Base-by-base conservation (phyloP, 495 filamentous ascomycete species). In the Penicillium parvum region DNA sequence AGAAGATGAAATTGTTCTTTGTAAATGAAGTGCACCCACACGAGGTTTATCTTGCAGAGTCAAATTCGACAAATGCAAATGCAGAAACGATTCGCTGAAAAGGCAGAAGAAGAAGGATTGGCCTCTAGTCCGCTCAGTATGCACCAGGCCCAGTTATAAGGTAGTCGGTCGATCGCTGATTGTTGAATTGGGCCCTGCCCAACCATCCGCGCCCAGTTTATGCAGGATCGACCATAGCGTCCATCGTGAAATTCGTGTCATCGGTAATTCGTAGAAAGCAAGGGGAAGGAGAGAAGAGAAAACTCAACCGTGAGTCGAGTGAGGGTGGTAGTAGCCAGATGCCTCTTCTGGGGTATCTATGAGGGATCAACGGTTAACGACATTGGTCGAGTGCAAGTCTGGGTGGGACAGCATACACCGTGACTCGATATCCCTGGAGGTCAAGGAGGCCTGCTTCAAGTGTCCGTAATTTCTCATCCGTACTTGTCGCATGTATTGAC, bases 401-500 rank as follows among this genome's bases (percentile, higher is more conserved):
- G 9, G 22, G 9, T 10, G 18, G 2, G n/a, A 39, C 15, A 26
- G 58, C 65, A 17, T 59, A 69, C 65, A 58, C 21, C 46, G 52
- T 7, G 62, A 61, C 34, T 70, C 66, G 3, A 64, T 29, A 40
- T 68, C 65, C 6, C 39, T 32, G 12, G 44, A 35, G 7, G 34
- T 32, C 34, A 50, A 14, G 4, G 59, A 61, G 25, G 61, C 61
- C 4, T 52, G 53, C 8, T 50, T 52, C n/a, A 66, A 48, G 23
- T 53, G 23, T 1, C 50, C 46, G n/a, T 60, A 49, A 23, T 64
- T 68, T 16, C 60, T 49, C 40, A 63, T 39, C 1, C 68, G 62
- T 15, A 71, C 64, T 3, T 53, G 45, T 3, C 64, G 62, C 68
- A 71, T 71, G 49, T 71, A 71, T 9, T 50, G 41, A 32, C 55